Conservation (phyloP, 257 asterid species). For the Lithospermum erythrorhizon region DNA sequence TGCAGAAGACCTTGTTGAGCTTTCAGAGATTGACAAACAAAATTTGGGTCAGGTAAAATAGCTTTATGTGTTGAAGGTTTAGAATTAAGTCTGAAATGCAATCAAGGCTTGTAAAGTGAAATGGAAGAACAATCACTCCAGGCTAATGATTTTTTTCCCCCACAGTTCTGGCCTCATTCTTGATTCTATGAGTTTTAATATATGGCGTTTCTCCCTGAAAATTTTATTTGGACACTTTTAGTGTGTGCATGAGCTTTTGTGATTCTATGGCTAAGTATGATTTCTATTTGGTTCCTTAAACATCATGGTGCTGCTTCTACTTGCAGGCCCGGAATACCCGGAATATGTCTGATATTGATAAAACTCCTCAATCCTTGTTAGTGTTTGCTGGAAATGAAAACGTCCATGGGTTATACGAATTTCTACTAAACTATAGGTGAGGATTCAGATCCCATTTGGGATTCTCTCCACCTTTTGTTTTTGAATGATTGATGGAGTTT, state of each 20-base stretch:
- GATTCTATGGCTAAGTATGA: neutral
- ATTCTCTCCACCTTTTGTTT: neutral
- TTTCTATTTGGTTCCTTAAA: no score
- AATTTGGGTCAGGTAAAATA: conserved; percentile 63
- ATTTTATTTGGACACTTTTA: neutral
- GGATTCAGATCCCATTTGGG: conserved; percentile 8
- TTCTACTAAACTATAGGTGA: conserved; percentile 75
- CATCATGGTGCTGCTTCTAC: conserved; percentile 6
- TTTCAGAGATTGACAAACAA: conserved; percentile 63
- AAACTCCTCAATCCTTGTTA: conserved; percentile 69
- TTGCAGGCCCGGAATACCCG: conserved; percentile 53
- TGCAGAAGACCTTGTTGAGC: conserved; percentile 73
- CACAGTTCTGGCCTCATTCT: neutral
- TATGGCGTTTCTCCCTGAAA: no score
- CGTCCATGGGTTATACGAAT: conserved; percentile 66
- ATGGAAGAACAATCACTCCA: no score
- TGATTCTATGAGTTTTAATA: neutral
- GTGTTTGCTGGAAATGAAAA: conserved; percentile 56
- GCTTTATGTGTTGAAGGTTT: conserved; percentile 10
- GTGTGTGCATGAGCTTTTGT: neutral
- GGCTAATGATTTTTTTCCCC: neutral
- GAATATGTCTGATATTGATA: conserved; percentile 52
- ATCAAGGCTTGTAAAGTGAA: neutral
- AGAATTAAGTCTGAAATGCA: neutral
- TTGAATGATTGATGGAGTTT: neutral